Percentiles rank a stretch among this genome's conserved stretches.
Conservation (phyloP, 345 rosid genomes). For the Viola odorata region DNA sequence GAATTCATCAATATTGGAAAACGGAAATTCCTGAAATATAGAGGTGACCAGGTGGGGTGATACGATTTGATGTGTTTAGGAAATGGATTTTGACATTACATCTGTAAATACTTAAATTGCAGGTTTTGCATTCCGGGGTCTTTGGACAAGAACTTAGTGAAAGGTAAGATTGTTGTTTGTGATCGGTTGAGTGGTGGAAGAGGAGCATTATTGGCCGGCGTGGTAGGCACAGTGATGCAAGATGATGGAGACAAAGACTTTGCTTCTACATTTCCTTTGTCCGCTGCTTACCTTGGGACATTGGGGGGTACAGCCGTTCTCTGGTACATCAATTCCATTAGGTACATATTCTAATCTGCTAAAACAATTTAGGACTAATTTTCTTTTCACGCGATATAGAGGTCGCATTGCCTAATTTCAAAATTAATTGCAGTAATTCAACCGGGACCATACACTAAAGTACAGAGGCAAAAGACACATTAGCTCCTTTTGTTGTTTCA, state of each 20-base stretch:
- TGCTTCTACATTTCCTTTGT: constrained; percentile 18
- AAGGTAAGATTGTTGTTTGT: constrained; percentile 36
- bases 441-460: constrained; percentile 27
- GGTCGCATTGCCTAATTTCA: neutral
- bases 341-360: constrained; percentile 8
- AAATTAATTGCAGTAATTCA: constrained; percentile 16
- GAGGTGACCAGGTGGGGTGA: too few species aligned
- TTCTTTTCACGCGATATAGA: neutral
- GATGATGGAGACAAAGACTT: neutral
- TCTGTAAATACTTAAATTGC: neutral
- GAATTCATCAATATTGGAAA: too few species aligned
- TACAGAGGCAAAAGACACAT: constrained; percentile 3
- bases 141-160: constrained; percentile 20
- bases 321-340: constrained; percentile 14
- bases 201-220: constrained; percentile 25
- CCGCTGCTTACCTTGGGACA: constrained; percentile 12
- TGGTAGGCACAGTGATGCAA: constrained; percentile 21
- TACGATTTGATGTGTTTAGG: too few species aligned
- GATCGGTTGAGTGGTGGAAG: neutral
- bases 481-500: constrained; percentile 28
- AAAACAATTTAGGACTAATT: too few species aligned
- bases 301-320: constrained; percentile 4
- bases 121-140: constrained; percentile 16
- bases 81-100: neutral
- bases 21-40: neutral